These are phyloP conservation scores for Delonix regia DNA, from an alignment of 306 rosid species.

Conservation along the genomic window DNA sequence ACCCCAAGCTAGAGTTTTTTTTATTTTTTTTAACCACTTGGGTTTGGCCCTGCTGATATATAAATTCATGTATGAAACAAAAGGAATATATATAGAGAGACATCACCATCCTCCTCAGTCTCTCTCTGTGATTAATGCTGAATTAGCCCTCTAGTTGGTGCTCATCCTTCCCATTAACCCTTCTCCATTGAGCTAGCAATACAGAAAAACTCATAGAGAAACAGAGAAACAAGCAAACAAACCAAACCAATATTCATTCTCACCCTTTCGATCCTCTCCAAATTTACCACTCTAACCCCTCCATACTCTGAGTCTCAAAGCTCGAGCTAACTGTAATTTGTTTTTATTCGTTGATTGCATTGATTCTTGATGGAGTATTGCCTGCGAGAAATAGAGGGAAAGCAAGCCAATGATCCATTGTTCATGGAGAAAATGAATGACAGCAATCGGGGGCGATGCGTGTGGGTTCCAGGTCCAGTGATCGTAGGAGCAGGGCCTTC, in stretches of 20 bases:
- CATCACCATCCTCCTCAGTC: slow-evolving; percentile 46
- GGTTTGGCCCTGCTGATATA: slow-evolving; percentile 25
- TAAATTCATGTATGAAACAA: slow-evolving; percentile 40
- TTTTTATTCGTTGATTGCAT: not conserved
- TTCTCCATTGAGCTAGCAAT: slow-evolving; percentile 36
- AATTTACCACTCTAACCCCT: not conserved
- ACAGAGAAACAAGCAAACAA: not conserved
- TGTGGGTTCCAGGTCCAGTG: slow-evolving; percentile 48
- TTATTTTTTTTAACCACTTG: slow-evolving; percentile 12
- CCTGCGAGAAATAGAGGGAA: slow-evolving; percentile 52
- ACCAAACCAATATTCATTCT: not conserved
- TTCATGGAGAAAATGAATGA: slow-evolving; percentile 34
- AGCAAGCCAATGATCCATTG: slow-evolving; percentile 54
- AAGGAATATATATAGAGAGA: slow-evolving; percentile 41
- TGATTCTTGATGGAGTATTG: slow-evolving; percentile 37
- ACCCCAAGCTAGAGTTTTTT: slow-evolving; percentile 31
- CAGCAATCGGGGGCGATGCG: not conserved
- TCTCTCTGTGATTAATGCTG: slow-evolving; percentile 48
- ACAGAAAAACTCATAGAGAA: slow-evolving; percentile 18
- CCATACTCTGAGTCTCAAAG: not conserved
- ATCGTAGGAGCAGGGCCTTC: slow-evolving; percentile 73
- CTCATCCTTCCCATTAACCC: slow-evolving; percentile 50
- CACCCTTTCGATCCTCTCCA: not conserved
- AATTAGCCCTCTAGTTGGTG: slow-evolving; percentile 43
- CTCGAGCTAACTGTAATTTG: not conserved